Conservation (phyloP, 169 alveolate genomes). For the Cystoisospora suis region DNA sequence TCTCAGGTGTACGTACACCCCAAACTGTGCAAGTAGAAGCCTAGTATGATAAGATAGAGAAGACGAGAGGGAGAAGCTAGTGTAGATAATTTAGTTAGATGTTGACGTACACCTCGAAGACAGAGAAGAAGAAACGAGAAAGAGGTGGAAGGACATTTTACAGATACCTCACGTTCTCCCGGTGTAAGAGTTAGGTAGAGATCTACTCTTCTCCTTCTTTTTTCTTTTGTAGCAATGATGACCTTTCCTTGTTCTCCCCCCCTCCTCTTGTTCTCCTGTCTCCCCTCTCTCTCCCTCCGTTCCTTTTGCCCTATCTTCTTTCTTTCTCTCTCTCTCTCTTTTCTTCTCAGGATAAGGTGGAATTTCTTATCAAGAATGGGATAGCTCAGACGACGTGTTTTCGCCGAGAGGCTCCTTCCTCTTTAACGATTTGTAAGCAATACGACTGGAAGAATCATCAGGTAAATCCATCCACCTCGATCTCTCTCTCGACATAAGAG, state of each 20-base stretch:
- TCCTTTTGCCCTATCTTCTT: background rate
- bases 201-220: background rate
- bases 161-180: too few relatives aligned
- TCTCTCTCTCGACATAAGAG: too few relatives aligned
- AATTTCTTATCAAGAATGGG: background rate
- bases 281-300: background rate
- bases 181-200: background rate
- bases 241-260: background rate
- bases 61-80: too few relatives aligned
- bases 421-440: conserved; percentile 13
- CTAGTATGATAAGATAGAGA: too few relatives aligned
- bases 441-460: conserved; percentile 40
- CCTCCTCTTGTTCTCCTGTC: background rate
- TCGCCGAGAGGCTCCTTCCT: conserved; percentile 25
- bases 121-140: too few relatives aligned
- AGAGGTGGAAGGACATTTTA: too few relatives aligned
- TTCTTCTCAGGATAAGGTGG: conserved; percentile 7
- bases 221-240: background rate
- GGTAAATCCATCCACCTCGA: too few relatives aligned
- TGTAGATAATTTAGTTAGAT: too few relatives aligned
- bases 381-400: conserved; percentile 3
- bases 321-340: background rate
- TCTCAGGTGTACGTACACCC: too few relatives aligned
- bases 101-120: too few relatives aligned
- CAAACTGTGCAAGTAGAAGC: too few relatives aligned